These are phyloP conservation scores for Tylopilus intermedius DNA, from an alignment of 768 basidiomycete genomes.

Conservation along the genomic window DNA sequence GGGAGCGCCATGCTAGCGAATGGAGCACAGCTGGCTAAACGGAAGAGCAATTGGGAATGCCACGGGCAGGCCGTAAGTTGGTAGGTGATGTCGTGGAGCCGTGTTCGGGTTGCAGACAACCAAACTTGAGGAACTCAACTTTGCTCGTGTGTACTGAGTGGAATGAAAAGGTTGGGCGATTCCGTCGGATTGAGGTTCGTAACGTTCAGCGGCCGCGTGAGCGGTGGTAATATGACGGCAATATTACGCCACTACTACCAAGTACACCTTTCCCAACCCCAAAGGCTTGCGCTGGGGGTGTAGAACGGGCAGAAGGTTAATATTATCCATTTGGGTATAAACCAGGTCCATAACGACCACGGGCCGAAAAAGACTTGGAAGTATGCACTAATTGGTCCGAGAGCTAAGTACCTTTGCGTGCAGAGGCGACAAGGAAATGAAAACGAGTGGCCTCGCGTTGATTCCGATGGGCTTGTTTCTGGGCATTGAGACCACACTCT, in stretches of 20 bases:
- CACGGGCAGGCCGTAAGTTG: conserved; percentile 7
- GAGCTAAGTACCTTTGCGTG: neutral
- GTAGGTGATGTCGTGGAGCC: neutral
- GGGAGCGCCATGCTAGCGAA: neutral
- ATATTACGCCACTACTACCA: neutral
- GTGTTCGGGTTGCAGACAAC: neutral
- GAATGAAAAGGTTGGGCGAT: neutral
- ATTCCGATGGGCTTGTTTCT: neutral
- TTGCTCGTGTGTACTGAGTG: conserved; percentile 5
- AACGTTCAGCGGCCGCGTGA: neutral
- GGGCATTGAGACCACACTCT: neutral
- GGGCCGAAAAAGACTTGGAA: neutral
- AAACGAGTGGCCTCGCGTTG: neutral
- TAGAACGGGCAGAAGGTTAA: neutral
- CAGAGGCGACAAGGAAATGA: neutral
- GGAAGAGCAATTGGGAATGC: neutral
- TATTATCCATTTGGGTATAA: neutral
- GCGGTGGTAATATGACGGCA: neutral
- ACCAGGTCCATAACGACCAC: neutral
- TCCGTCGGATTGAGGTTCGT: neutral
- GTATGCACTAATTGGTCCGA: neutral
- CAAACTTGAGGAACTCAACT: conserved; percentile 11
- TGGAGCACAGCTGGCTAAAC: conserved; percentile 1
- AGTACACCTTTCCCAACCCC: conserved; percentile 1
- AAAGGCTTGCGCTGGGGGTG: neutral